These are phyloP conservation scores for Neofusicoccum cordaticola DNA, from an alignment of 2,329 filamentous ascomycete genomes.

Conservation along the genomic window DNA sequence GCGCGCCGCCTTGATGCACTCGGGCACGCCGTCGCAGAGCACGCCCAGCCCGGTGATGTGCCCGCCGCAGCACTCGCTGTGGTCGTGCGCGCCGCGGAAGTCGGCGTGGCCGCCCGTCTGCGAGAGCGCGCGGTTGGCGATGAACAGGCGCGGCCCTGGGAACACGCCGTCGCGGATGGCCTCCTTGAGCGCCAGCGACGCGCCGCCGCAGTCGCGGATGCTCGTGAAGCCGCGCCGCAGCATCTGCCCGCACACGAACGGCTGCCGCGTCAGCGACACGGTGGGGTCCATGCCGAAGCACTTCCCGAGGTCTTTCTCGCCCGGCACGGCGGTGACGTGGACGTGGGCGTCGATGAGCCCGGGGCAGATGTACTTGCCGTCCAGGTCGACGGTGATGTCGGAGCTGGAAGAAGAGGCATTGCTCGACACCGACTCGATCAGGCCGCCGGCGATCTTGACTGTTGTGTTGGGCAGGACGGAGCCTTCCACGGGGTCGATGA, in stretches of 20 bases:
- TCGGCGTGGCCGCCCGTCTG: slow-evolving; percentile 61
- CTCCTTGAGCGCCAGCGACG: slow-evolving; percentile 53
- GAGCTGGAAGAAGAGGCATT: not conserved
- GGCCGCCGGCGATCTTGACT: slow-evolving; percentile 20
- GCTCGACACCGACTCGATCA: slow-evolving; percentile 10
- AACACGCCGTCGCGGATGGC: slow-evolving; percentile 57
- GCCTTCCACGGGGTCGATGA: slow-evolving; percentile 43
- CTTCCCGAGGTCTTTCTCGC: slow-evolving; percentile 17
- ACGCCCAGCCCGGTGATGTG: slow-evolving; percentile 41
- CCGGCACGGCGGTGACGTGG: slow-evolving; percentile 21
- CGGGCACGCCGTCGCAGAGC: slow-evolving; percentile 54
- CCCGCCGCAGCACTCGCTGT: slow-evolving; percentile 49
- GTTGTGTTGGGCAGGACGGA: slow-evolving; percentile 15
- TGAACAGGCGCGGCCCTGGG: slow-evolving; percentile 40
- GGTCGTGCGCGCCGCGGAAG: slow-evolving; percentile 44
- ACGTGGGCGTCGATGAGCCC: slow-evolving; percentile 50
- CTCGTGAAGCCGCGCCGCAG: slow-evolving; percentile 58
- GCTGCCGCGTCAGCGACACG: slow-evolving; percentile 45
- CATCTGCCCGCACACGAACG: slow-evolving; percentile 51
- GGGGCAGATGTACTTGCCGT: slow-evolving; percentile 48
- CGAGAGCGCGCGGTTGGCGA: slow-evolving; percentile 47
- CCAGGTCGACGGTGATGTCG: slow-evolving; percentile 36
- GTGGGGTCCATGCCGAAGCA: slow-evolving; percentile 33
- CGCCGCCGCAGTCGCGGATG: slow-evolving; percentile 58
- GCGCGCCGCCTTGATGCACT: slow-evolving; percentile 52